Evolutionary conservation across 2,329 filamentous ascomycete genomes (phyloP).

Genomic region (Penicillium palitans): DNA sequence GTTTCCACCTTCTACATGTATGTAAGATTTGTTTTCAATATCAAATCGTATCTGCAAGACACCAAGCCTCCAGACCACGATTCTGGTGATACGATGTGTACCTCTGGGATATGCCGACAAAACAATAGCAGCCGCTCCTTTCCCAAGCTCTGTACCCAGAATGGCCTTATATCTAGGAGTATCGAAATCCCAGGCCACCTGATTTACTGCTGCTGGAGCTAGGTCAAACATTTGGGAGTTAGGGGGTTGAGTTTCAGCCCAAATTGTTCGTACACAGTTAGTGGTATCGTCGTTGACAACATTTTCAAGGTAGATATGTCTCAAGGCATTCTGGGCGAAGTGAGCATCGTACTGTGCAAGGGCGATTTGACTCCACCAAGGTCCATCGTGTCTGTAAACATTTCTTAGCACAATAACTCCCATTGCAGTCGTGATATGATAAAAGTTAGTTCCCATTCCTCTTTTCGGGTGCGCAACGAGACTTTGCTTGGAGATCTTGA

Average conservation of each 20-base stretch:
- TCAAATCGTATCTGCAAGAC: conserved; percentile 2
- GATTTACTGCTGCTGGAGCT: not conserved
- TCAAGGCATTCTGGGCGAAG: not conserved
- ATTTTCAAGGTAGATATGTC: not conserved
- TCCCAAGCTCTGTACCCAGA: conserved; percentile 6
- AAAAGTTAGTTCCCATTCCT: not conserved
- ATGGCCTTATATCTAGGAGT: conserved; percentile 1
- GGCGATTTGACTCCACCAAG: not conserved
- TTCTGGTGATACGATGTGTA: not conserved
- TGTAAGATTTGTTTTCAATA: not conserved
- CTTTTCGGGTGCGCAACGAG: not conserved
- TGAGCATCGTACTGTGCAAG: not conserved
- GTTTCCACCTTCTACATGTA: not conserved
- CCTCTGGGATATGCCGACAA: not conserved
- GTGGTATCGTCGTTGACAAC: not conserved
- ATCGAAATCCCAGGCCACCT: not conserved
- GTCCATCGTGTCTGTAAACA: not conserved
- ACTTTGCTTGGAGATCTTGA: not conserved
- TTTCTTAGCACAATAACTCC: not conserved
- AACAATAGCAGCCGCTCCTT: conserved; percentile 1
- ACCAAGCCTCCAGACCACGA: not conserved
- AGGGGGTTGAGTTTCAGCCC: not conserved
- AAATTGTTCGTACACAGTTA: not conserved
- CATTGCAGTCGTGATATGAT: not conserved
- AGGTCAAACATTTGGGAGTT: not conserved